phyloP scores from a whole-genome alignment of 148 eudicot species.

The Heliosperma pusillum region DNA sequence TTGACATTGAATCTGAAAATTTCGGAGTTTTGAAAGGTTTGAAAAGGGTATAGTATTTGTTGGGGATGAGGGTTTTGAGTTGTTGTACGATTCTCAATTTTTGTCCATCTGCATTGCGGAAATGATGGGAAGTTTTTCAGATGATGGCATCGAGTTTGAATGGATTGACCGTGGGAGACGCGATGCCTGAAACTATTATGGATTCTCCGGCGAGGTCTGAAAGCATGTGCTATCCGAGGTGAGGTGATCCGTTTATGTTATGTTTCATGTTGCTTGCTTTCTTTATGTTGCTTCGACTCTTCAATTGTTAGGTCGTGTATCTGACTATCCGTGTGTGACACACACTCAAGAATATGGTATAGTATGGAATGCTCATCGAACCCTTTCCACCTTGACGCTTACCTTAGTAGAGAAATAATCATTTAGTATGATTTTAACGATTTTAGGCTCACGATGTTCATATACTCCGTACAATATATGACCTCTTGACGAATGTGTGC shows the following conservation, averaged over 20 bases:
- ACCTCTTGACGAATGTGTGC: no score
- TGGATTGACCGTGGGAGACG: slow-evolving; percentile 85
- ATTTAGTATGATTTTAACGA: no score
- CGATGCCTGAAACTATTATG: slow-evolving; percentile 64
- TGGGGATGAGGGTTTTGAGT: background rate
- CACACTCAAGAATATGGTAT: no score
- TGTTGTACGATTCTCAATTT: background rate
- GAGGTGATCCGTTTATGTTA: background rate
- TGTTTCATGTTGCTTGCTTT: background rate
- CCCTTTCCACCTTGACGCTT: no score
- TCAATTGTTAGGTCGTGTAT: no score
- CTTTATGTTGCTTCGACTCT: no score
- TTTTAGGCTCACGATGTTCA: no score
- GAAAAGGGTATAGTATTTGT: background rate
- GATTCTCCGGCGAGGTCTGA: slow-evolving; percentile 88
- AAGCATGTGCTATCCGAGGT: slow-evolving; percentile 59
- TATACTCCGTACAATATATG: no score
- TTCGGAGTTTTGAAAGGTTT: background rate
- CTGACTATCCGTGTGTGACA: no score
- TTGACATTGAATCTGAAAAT: background rate
- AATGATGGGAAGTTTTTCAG: slow-evolving; percentile 37
- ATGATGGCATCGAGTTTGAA: slow-evolving; percentile 97
- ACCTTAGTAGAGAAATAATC: no score
- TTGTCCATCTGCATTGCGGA: slow-evolving; percentile 7
- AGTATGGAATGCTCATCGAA: no score